Base-by-base conservation (phyloP, 1,284 basidiomycete species). In the Wallemia mellicola region DNA sequence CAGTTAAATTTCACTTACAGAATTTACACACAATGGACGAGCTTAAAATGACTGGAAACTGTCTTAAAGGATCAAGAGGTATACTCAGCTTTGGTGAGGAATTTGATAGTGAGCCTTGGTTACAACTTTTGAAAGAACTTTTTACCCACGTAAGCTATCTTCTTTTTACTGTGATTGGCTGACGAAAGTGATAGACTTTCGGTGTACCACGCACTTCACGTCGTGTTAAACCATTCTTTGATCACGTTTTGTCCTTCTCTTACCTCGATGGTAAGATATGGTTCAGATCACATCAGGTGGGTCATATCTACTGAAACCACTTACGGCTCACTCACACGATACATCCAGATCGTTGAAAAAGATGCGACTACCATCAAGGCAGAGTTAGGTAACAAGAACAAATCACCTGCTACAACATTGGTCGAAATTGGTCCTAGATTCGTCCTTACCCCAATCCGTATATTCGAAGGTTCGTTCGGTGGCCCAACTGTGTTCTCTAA, bases 21-120 rank as follows among this genome's bases (percentile, higher is more conserved):
- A 99, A 98, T 70, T 77, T 95, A 61, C 94, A 99, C 71, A 99
- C 94, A 48, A 98, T 98, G 94, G 94, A 98, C 73, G 94, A 99
- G 71, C 76, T 99, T 65, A 98, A 98, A 73, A 87, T 98, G 91
- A 95, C 91, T 2, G 94, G 94, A 25, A 98, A 99, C 71, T 98
- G 94, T 70, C 73, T 99, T 65, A 95, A 95, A 72, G 94, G 94
- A 17, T 86, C 83, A 64, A 75, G 94, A 60, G 92, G 91, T 1
- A 73, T 98, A 60, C 74, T 96, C 62, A 86, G 83, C 67, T 99
- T 99, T 69, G 91, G 95, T 72, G 79, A 82, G 64, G 79, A 76
- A 56, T 98, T 98, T 71, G 88, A 96, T 61, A 78, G 83, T 59
- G 79, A 77, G 57, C 86, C 88, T 67, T 92, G 92, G 79, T 86